Evolutionary conservation across 1,139 yeast genomes (phyloP).

Genomic region (Kurtzmaniella quercitrusa): DNA sequence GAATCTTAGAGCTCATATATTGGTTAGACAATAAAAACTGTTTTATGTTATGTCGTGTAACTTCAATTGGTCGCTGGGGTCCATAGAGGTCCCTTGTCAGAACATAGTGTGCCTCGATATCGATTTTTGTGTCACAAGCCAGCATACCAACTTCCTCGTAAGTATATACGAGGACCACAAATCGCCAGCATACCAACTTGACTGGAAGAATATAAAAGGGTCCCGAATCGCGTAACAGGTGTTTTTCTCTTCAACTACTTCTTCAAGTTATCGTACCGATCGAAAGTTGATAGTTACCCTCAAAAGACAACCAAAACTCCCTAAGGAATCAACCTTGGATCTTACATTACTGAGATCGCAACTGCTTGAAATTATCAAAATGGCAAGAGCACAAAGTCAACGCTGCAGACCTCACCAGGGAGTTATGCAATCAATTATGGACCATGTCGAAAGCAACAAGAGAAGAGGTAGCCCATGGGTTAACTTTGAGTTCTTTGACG

Average conservation of each 20-base stretch:
- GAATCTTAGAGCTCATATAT: constrained; percentile 15
- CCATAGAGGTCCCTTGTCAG: too few relatives aligned
- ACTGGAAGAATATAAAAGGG: not conserved
- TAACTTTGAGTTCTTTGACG: not conserved
- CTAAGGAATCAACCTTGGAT: not conserved
- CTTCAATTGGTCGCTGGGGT: too few relatives aligned
- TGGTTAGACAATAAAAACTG: not conserved
- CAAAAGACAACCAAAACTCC: not conserved
- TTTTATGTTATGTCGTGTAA: not conserved
- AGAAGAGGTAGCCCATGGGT: not conserved
- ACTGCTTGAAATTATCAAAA: not conserved
- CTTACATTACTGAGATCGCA: not conserved
- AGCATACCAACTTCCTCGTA: too few relatives aligned
- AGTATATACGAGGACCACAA: too few relatives aligned
- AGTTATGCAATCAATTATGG: not conserved
- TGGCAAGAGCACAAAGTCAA: constrained; percentile 1
- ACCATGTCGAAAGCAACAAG: not conserved
- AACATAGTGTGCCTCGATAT: too few relatives aligned
- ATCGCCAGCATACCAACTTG: not conserved
- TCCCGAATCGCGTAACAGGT: too few relatives aligned
- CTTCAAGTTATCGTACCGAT: too few relatives aligned
- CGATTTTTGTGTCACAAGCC: too few relatives aligned
- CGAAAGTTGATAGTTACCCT: too few relatives aligned
- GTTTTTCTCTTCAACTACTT: too few relatives aligned
- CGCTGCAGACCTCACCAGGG: not conserved